These are phyloP conservation scores for Backusella circina DNA, from an alignment of 192 early-diverging fungal genomes.

Conservation along the genomic window DNA sequence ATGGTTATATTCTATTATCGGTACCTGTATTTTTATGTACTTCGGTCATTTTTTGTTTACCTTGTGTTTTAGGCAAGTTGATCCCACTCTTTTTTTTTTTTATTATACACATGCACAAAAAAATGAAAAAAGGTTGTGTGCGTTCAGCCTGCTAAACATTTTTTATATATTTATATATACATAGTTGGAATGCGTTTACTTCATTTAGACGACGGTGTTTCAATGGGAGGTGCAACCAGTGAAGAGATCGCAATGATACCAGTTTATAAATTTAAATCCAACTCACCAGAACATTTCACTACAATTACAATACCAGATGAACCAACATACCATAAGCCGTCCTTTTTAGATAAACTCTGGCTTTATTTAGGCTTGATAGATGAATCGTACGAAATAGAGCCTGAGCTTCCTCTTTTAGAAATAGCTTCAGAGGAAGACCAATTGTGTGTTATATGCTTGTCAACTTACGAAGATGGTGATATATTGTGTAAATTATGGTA, in stretches of 20 bases:
- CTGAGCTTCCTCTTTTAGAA: conserved; percentile 14
- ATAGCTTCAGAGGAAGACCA: conserved; percentile 28
- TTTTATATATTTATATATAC: not conserved
- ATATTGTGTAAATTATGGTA: conserved; percentile 63
- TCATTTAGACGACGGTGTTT: conserved; percentile 46
- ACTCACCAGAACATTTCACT: not conserved
- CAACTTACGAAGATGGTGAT: conserved; percentile 73
- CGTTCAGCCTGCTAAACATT: not conserved
- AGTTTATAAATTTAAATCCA: conserved; percentile 49
- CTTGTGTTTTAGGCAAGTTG: conserved; percentile 49
- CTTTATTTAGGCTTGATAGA: conserved; percentile 7
- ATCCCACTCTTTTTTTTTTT: not conserved
- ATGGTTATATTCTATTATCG: conserved; percentile 67
- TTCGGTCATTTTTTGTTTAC: conserved; percentile 63
- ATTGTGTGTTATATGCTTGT: conserved; percentile 78
- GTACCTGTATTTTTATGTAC: conserved; percentile 58
- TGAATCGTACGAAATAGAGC: not conserved
- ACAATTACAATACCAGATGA: not conserved
- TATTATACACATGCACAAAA: not conserved
- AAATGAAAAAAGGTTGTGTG: not conserved
- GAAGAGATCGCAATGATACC: conserved; percentile 69
- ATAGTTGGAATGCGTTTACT: conserved; percentile 54
- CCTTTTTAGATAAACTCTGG: conserved; percentile 14
- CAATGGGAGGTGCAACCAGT: conserved; percentile 62
- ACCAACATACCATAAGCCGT: not conserved